phyloP scores from a whole-genome alignment of 306 rosid genomes.

The Carpinus fangiana region DNA sequence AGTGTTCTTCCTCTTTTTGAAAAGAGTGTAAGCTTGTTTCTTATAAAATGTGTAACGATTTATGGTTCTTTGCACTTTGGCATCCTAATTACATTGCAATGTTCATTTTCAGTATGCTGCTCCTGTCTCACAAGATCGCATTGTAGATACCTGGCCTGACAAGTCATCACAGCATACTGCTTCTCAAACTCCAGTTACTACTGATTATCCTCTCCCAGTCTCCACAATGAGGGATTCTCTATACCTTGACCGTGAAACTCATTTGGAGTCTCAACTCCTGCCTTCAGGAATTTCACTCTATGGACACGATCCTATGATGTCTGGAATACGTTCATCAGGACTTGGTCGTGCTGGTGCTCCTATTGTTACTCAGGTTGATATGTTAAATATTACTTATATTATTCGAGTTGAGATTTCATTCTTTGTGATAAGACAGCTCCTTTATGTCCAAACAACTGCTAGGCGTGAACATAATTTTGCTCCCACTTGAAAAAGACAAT shows the following conservation, averaged over 20 bases:
- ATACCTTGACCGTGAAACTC: slow-evolving; percentile 65
- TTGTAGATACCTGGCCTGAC: slow-evolving; percentile 67
- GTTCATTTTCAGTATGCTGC: slow-evolving; percentile 48
- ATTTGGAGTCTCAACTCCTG: slow-evolving; percentile 65
- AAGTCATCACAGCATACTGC: slow-evolving; percentile 53
- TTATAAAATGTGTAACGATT: background rate
- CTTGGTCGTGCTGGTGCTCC: slow-evolving; percentile 69
- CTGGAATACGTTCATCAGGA: slow-evolving; percentile 77
- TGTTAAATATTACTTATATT: slow-evolving; percentile 16
- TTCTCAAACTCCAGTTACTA: slow-evolving; percentile 55
- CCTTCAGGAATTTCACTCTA: slow-evolving; percentile 67
- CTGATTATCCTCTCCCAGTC: slow-evolving; percentile 48
- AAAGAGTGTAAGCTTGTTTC: slow-evolving; percentile 66
- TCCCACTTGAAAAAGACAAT: background rate
- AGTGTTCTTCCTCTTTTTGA: slow-evolving; percentile 96
- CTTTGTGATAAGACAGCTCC: background rate
- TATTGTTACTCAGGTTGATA: slow-evolving; percentile 81
- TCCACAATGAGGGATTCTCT: slow-evolving; percentile 70
- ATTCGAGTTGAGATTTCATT: slow-evolving; percentile 20
- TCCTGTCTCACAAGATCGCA: slow-evolving; percentile 70
- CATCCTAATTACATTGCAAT: slow-evolving; percentile 1
- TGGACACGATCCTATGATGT: slow-evolving; percentile 65
- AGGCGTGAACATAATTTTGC: background rate
- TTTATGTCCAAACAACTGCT: background rate
- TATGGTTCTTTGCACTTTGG: slow-evolving; percentile 18